These are phyloP conservation scores for Citrus trifoliata DNA, from an alignment of 345 rosid species.

Conservation along the genomic window DNA sequence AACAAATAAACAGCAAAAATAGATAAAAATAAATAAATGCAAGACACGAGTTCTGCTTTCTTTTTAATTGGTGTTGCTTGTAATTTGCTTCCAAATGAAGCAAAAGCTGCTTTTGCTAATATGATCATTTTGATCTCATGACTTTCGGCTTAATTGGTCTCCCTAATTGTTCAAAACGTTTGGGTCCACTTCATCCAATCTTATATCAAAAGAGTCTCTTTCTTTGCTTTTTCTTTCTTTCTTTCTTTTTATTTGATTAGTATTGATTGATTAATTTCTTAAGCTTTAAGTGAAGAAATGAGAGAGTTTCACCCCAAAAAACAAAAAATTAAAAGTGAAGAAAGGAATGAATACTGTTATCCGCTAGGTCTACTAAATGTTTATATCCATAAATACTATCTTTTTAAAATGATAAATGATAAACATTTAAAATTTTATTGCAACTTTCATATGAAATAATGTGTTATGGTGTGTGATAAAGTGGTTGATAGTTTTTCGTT, in stretches of 20 bases:
- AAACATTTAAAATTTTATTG: no score
- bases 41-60: not conserved
- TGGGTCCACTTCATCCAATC: not conserved
- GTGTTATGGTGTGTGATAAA: no score
- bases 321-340: no score
- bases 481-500: no score
- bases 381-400: no score
- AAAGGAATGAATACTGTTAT: no score
- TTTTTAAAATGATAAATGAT: no score
- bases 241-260: not conserved
- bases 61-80: no score
- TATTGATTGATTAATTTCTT: not conserved
- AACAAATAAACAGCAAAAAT: not conserved
- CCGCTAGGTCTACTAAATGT: no score
- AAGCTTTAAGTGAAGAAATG: not conserved
- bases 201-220: not conserved
- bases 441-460: no score
- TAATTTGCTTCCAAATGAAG: constrained; percentile 6
- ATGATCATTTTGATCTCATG: not conserved
- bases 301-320: no score
- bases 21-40: not conserved
- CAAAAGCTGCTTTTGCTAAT: not conserved
- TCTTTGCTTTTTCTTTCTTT: not conserved
- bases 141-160: constrained; percentile 6
- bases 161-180: not conserved